phyloP scores from a whole-genome alignment of 805 yeast genomes.

The Torulaspora indica region DNA sequence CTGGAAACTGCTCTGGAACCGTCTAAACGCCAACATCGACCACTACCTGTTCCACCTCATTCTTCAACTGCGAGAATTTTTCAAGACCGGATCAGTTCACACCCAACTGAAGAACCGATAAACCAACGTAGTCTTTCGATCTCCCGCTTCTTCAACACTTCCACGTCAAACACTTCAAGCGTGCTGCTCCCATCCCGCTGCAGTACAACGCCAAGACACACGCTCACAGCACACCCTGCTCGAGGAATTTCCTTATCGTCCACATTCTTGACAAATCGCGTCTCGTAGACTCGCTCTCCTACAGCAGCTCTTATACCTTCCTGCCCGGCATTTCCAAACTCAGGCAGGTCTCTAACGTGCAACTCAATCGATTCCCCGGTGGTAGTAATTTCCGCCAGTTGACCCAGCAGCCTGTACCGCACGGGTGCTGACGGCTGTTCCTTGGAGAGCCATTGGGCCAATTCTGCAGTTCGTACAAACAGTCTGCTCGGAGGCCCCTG shows the following conservation, averaged over 20 bases:
- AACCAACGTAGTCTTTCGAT: conserved; percentile 13
- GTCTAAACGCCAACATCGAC: not conserved
- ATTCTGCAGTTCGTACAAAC: conserved; percentile 10
- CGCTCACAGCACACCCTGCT: conserved; percentile 18
- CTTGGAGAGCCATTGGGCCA: not conserved
- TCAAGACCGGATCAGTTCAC: conserved; percentile 3
- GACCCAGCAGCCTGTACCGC: conserved; percentile 15
- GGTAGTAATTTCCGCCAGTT: conserved; percentile 16
- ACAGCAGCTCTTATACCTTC: conserved; percentile 10
- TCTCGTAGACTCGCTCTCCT: conserved; percentile 9
- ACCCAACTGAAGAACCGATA: conserved; percentile 7
- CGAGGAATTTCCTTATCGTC: conserved; percentile 6
- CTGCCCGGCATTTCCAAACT: conserved; percentile 6
- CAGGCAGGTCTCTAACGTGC: conserved; percentile 10
- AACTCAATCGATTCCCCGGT: conserved; percentile 5
- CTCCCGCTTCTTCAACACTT: conserved; percentile 11
- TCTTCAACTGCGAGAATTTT: not conserved
- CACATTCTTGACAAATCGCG: conserved; percentile 2
- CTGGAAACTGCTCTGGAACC: conserved; percentile 8
- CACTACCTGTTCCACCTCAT: too few relatives aligned
- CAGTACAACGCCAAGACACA: conserved; percentile 14
- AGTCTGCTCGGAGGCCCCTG: conserved; percentile 12
- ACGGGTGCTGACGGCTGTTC: conserved; percentile 1
- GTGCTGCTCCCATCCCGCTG: not conserved
- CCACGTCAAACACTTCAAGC: conserved; percentile 19